Percentiles rank a stretch among this genome's conserved stretches.
These are phyloP conservation scores for Cercophora scortea DNA, from an alignment of 495 filamentous ascomycete genomes.

Conservation along the genomic window DNA sequence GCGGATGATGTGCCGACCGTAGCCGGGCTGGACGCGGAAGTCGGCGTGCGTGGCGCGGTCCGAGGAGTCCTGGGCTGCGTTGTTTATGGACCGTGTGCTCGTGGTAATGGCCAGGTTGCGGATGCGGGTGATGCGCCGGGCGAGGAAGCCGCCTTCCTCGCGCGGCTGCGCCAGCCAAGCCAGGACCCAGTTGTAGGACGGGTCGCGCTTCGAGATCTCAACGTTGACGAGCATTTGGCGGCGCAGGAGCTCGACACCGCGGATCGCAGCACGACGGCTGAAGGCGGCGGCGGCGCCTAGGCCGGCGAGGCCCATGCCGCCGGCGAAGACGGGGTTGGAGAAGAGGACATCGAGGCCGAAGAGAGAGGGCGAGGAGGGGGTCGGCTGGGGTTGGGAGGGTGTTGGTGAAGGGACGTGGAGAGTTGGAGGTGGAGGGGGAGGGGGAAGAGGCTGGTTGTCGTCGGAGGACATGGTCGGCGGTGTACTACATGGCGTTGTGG, in stretches of 20 bases:
- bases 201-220: slow-evolving; percentile 88
- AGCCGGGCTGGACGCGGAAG: slow-evolving; percentile 85
- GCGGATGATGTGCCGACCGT: slow-evolving; percentile 76
- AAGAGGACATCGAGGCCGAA: slow-evolving; percentile 44
- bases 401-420: background rate
- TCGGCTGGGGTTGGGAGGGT: too few species aligned
- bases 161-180: slow-evolving; percentile 89
- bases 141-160: slow-evolving; percentile 36
- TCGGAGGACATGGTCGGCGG: background rate
- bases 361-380: slow-evolving; percentile 16
- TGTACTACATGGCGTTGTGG: background rate
- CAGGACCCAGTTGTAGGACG: slow-evolving; percentile 89
- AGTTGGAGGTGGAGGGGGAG: background rate
- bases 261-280: slow-evolving; percentile 62
- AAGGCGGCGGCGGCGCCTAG: slow-evolving; percentile 71
- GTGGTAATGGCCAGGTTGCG: slow-evolving; percentile 42
- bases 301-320: slow-evolving; percentile 75
- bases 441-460: background rate
- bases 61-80: slow-evolving; percentile 55
- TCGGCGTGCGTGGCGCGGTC: slow-evolving; percentile 65
- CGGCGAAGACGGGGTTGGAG: slow-evolving; percentile 50
- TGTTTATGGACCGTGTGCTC: slow-evolving; percentile 47
- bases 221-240: slow-evolving; percentile 87
- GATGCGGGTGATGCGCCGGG: slow-evolving; percentile 39
- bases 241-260: slow-evolving; percentile 62